Evolutionary conservation across 768 basidiomycete genomes (phyloP), one percentile per base, ranked within the genome.

Genomic region (Leccinum incarnatum): DNA sequence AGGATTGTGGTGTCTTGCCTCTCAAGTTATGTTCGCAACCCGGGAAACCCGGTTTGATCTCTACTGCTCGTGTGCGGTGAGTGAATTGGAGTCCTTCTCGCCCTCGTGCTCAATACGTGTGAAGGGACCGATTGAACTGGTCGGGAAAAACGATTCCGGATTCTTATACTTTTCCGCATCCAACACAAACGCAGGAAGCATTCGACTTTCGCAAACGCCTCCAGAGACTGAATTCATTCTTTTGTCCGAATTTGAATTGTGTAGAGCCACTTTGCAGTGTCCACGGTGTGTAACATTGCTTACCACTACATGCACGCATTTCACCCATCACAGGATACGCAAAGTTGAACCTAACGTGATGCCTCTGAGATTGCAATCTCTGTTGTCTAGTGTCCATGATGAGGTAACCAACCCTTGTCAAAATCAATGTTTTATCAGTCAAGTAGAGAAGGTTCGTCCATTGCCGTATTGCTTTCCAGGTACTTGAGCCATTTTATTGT

Each of bases 161-260:
- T 2, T 62, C 61, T 30, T 63, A 63, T 27, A 36, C 32, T 4
- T 69, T 67, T 45, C 57, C 56, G 7, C 49, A 30, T 0, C n/a
- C 21, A 30, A 32, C 23, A 9, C 29, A 36, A 30, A 32, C 23
- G 11, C 29, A 36, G 17, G 57, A 60, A 68, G 29, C 60, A 61
- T 51, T 53, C 4, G 53, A 67, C 23, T 55, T 72, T 17, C 59
- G 62, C n/a, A 53, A 45, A 47, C 76, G 72, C 30, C 59, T 84
- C 5, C 56, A 68, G n/a, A 72, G 65, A 14, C 63, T 79, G n/a
- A 65, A 76, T 3, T 65, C 72, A 3, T 61, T 76, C 1, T 86
- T 86, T 58, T 87, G 85, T 69, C 75, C 76, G 5, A 84, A 81
- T 54, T 57, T 79, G 23, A 82, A 77, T 54, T 87, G 85, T 57